phyloP scores from a whole-genome alignment of 306 rosid genomes.

The Adenanthera pavonina region DNA sequence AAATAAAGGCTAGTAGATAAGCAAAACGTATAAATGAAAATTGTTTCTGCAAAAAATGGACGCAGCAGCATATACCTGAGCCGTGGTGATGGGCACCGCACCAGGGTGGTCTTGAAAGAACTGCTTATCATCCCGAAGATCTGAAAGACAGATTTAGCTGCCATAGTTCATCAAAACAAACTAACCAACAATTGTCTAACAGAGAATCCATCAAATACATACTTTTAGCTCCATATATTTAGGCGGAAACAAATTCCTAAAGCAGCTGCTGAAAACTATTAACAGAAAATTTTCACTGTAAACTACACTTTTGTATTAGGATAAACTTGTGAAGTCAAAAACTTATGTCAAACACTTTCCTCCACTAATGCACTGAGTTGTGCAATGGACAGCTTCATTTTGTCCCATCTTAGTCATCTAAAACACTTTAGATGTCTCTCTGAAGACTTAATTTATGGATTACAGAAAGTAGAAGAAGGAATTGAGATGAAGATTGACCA shows the following conservation, averaged over 20 bases:
- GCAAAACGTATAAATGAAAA: background rate
- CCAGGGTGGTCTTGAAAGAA: conserved; percentile 87
- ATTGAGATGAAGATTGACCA: conserved; percentile 22
- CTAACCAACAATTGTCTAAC: conserved; percentile 9
- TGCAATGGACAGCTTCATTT: conserved; percentile 5
- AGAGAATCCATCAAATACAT: conserved; percentile 27
- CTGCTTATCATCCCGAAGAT: conserved; percentile 91
- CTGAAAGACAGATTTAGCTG: conserved; percentile 55
- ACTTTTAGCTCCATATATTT: background rate
- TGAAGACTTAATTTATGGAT: conserved; percentile 31
- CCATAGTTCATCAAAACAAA: conserved; percentile 41
- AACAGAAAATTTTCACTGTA: conserved; percentile 5
- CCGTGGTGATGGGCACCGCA: conserved; percentile 85
- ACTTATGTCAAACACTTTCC: background rate
- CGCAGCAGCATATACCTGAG: conserved; percentile 63
- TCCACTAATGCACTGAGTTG: background rate
- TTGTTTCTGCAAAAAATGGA: conserved; percentile 4
- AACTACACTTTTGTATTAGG: conserved; percentile 20
- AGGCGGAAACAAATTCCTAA: conserved; percentile 1
- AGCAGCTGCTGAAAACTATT: conserved; percentile 23
- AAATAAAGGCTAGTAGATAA: conserved; percentile 18
- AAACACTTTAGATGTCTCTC: conserved; percentile 13
- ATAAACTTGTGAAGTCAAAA: background rate
- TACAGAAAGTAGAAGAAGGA: background rate
- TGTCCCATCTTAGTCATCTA: conserved; percentile 27